Evolutionary conservation across 2,329 filamentous ascomycete genomes (phyloP).

Genomic region (Colletotrichum paranaense): DNA sequence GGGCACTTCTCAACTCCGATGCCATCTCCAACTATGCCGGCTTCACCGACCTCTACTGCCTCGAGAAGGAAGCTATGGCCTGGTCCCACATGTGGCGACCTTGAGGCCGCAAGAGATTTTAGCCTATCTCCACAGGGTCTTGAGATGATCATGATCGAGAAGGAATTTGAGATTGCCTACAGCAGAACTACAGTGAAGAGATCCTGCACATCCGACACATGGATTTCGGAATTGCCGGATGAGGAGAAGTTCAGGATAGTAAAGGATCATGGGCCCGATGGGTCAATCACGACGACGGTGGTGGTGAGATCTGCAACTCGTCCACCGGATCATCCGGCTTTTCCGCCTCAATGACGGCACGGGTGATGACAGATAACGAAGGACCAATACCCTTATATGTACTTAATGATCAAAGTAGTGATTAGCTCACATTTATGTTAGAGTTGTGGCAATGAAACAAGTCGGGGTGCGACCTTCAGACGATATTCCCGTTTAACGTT

Average conservation of each 20-base stretch:
- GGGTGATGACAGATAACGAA: too few species aligned
- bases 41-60: background rate
- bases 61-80: background rate
- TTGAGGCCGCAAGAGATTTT: background rate
- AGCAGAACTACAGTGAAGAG: background rate
- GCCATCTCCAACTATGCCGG: background rate
- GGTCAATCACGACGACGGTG: slow-evolving; percentile 19
- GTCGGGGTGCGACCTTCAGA: background rate
- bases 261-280: slow-evolving; percentile 16
- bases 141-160: slow-evolving; percentile 27
- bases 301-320: slow-evolving; percentile 17
- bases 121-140: background rate
- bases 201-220: background rate
- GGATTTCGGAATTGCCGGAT: background rate
- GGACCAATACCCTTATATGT: background rate
- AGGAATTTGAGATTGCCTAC: slow-evolving; percentile 13
- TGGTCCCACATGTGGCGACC: background rate
- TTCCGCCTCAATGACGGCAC: background rate
- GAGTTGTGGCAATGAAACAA: background rate
- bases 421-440: background rate
- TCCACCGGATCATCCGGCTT: background rate
- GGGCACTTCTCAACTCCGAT: background rate
- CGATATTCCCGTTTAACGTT: background rate
- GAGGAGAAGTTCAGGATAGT: slow-evolving; percentile 19
- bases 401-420: background rate